Evolutionary conservation across 345 rosid species (phyloP).

Genomic region (Rhodomyrtus tomentosa): DNA sequence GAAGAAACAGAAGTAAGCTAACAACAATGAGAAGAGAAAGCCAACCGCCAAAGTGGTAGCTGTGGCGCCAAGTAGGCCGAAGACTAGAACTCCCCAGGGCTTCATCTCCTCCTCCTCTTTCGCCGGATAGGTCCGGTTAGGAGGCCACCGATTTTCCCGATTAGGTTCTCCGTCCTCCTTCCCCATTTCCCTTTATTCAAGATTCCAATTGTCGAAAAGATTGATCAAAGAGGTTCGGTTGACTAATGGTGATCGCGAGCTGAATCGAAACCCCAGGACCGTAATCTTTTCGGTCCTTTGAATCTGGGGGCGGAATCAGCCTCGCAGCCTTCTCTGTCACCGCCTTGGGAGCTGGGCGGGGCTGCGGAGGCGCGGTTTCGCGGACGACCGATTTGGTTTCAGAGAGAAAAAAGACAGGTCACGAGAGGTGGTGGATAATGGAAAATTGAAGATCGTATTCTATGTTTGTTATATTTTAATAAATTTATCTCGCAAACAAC

Average conservation of each 20-base stretch:
- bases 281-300: not conserved
- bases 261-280: not conserved
- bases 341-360: not conserved
- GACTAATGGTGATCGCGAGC: not conserved
- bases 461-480: not conserved
- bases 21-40: not conserved
- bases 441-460: not conserved
- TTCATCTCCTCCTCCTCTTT: constrained; percentile 32
- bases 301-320: not conserved
- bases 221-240: not conserved
- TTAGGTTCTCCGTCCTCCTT: not conserved
- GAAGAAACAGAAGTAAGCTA: not conserved
- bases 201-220: not conserved
- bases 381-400: not conserved
- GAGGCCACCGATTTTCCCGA: not conserved
- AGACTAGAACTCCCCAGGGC: constrained; percentile 66
- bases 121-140: not conserved
- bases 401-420: not conserved
- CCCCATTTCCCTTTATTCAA: not conserved
- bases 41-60: constrained; percentile 75
- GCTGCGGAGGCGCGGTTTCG: not conserved
- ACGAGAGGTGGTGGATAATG: not conserved
- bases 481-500: too few species aligned
- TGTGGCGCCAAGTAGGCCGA: constrained; percentile 83
- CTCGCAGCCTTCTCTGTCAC: not conserved